phyloP scores from a whole-genome alignment of 345 rosid species.

The Populus davidiana region DNA sequence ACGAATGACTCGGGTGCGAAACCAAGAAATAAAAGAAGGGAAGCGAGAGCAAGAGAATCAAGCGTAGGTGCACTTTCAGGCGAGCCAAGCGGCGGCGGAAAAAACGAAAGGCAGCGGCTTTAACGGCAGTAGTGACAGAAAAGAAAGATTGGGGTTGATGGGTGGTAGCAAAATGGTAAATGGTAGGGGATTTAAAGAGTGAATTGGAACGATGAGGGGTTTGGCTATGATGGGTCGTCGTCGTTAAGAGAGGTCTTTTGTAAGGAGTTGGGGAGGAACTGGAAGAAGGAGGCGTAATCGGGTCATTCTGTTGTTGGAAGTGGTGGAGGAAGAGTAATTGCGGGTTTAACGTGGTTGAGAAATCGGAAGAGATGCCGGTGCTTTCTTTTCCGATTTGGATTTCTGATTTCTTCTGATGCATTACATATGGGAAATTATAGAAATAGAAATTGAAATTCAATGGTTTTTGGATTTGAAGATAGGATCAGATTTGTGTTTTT shows the following conservation, averaged over 20 bases:
- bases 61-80: slow-evolving; percentile 56
- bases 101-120: slow-evolving; percentile 43
- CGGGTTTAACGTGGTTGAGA: slow-evolving; percentile 48
- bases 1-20: slow-evolving; percentile 77
- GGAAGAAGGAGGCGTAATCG: slow-evolving; percentile 41
- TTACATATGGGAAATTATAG: slow-evolving; percentile 40
- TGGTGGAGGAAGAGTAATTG: slow-evolving; percentile 19
- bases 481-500: background rate
- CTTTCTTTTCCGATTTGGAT: slow-evolving; percentile 99
- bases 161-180: slow-evolving; percentile 42
- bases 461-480: background rate
- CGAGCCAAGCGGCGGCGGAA: slow-evolving; percentile 53
- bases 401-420: slow-evolving; percentile 99
- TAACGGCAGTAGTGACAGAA: slow-evolving; percentile 46
- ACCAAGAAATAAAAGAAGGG: slow-evolving; percentile 76
- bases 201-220: slow-evolving; percentile 35
- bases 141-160: slow-evolving; percentile 22
- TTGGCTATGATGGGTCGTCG: slow-evolving; percentile 3
- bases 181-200: slow-evolving; percentile 52
- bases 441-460: background rate
- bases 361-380: slow-evolving; percentile 99
- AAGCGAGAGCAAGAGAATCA: slow-evolving; percentile 60
- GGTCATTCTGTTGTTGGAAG: slow-evolving; percentile 35
- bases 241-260: slow-evolving; percentile 61
- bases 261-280: slow-evolving; percentile 49